These are phyloP conservation scores for Neodidymelliopsis sp. DNA, from an alignment of 2,329 filamentous ascomycete genomes.

Conservation along the genomic window DNA sequence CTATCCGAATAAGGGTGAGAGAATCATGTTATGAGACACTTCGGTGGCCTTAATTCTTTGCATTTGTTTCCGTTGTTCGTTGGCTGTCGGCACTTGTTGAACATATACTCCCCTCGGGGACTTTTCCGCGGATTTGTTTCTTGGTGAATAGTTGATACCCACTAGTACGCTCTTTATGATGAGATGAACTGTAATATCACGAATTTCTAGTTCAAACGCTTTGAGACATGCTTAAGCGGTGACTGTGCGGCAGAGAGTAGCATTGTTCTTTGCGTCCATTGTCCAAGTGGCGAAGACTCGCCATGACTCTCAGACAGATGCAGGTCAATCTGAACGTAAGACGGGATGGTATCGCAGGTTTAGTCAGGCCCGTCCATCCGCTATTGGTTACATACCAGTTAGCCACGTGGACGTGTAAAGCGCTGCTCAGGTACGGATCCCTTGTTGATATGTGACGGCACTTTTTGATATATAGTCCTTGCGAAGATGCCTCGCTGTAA, in stretches of 20 bases:
- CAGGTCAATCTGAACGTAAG: background rate
- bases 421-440: background rate
- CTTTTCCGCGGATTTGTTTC: background rate
- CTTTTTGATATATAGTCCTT: no score
- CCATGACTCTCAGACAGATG: background rate
- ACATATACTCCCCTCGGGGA: conserved; percentile 2
- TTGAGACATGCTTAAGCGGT: background rate
- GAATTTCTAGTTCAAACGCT: background rate
- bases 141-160: conserved; percentile 20
- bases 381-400: no score
- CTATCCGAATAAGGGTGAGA: conserved; percentile 20
- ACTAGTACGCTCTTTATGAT: conserved; percentile 29
- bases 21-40: background rate
- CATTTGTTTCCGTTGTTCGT: background rate
- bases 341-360: background rate
- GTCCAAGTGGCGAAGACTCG: no score
- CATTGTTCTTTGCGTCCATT: no score
- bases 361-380: background rate
- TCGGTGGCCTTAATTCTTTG: background rate
- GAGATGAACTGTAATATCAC: conserved; percentile 14
- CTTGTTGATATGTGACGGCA: no score
- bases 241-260: background rate
- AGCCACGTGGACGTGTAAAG: no score
- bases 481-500: no score
- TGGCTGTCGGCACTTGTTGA: conserved; percentile 1